These are phyloP conservation scores for Dipodascus geniculatus DNA, from an alignment of 805 yeast genomes.

Conservation along the genomic window DNA sequence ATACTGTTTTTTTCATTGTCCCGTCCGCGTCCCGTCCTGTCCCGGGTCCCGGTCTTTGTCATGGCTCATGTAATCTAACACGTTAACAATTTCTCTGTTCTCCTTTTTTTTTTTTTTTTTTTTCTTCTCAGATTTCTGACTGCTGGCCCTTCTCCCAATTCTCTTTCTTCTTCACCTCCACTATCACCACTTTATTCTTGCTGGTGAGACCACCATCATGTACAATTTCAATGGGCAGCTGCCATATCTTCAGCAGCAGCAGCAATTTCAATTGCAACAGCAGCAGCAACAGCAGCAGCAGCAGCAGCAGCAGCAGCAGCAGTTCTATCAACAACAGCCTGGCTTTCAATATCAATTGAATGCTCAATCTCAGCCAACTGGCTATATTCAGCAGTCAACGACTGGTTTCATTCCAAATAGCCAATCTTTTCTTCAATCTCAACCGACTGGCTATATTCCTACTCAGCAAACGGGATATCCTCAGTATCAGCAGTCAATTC, in stretches of 20 bases:
- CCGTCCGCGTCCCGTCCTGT: background rate
- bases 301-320: background rate
- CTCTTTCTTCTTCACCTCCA: no score
- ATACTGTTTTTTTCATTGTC: constrained; percentile 1
- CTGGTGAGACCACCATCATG: background rate
- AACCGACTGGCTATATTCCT: constrained; percentile 22
- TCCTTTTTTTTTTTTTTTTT: no score
- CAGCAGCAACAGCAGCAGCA: constrained; percentile 1
- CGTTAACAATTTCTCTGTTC: no score
- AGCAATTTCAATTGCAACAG: background rate
- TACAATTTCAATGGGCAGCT: background rate
- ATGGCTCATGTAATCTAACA: background rate
- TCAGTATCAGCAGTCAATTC: constrained; percentile 25
- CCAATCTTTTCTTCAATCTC: constrained; percentile 9
- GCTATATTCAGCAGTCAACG: constrained; percentile 11
- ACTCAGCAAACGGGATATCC: constrained; percentile 25
- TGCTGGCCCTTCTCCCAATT: no score
- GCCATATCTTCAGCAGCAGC: background rate
- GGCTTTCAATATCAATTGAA: constrained; percentile 5
- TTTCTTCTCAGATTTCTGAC: no score
- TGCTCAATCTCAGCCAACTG: constrained; percentile 11
- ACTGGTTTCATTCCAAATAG: no score
- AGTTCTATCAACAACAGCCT: background rate
- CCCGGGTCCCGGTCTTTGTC: constrained; percentile 8
- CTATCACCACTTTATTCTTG: no score